A percentile compares a stretch with the other conserved stretches of the same genome.
These are phyloP conservation scores for Trypanosoma conorhini DNA, from an alignment of 208 protist genomes.

Conservation along the genomic window DNA sequence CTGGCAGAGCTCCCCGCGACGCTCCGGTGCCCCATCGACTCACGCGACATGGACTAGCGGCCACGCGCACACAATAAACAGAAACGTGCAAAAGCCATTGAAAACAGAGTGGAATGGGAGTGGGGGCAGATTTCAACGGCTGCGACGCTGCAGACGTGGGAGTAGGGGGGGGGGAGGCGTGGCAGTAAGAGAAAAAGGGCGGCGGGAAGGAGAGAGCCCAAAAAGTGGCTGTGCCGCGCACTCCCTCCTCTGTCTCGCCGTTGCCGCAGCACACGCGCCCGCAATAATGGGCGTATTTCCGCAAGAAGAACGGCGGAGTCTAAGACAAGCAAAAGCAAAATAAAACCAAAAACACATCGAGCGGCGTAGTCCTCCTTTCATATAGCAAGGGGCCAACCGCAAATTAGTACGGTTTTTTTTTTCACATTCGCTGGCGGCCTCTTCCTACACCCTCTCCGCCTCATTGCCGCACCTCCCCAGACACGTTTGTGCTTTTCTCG, in stretches of 20 bases:
- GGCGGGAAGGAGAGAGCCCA: too few relatives aligned
- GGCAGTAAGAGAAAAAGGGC: too few relatives aligned
- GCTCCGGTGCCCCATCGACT: not conserved
- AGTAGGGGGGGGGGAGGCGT: too few relatives aligned
- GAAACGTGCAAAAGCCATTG: constrained; percentile 16
- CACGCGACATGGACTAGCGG: not conserved
- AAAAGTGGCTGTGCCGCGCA: too few relatives aligned
- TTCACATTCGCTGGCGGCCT: not conserved
- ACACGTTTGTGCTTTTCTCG: not conserved
- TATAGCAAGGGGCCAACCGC: too few relatives aligned
- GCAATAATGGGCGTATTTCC: too few relatives aligned
- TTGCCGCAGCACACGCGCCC: too few relatives aligned
- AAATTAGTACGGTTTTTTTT: constrained; percentile 1
- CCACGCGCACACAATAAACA: constrained; percentile 6
- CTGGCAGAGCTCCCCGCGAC: not conserved
- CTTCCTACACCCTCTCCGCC: too few relatives aligned
- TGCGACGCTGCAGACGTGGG: too few relatives aligned
- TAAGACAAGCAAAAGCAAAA: too few relatives aligned
- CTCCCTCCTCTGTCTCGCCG: constrained; percentile 11
- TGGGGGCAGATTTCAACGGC: not conserved
- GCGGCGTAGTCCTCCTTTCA: not conserved
- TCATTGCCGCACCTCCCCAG: not conserved
- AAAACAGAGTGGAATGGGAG: constrained; percentile 6
- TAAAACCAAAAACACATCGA: too few relatives aligned
- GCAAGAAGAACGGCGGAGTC: too few relatives aligned